Base-by-base conservation (phyloP, 2,329 filamentous ascomycete genomes). In the Scytalidium lignicola region DNA sequence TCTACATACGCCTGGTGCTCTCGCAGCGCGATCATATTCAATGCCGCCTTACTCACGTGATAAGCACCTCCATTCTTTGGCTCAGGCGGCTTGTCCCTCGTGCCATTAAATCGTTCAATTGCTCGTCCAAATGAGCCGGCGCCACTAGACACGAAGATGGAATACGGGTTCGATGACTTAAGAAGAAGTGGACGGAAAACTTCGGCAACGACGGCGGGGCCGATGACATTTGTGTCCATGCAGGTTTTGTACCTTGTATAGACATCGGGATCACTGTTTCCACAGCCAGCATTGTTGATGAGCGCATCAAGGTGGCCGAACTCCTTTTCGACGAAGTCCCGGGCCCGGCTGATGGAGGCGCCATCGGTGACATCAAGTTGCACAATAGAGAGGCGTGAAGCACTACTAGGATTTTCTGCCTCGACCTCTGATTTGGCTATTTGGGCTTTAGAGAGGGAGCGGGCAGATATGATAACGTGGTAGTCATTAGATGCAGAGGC, bases 131-230 rank as follows among this genome's bases (percentile, higher is more conserved):
- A 10, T 4, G 47, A 44, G 2, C 50, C 41, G 2, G 19, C 41
- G 13, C 66, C 1, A 73, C 79, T 1, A 69, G 73, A 42, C 75
- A 56, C 39, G 71, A 67, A 0, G 74, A 76, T 0, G 74, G 75
- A n/a, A 65, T 44, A 23, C 2, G 49, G 48, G 12, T 46, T 50
- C 40, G n/a, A 13, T 0, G 70, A 70, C n/a, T 49, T 46, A 6
- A 44, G 13, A 12, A 49, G 43, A 15, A 51, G 21, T 28, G 52
- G 47, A 13, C 47, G n/a, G 41, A 54, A 52, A 22, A 41, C 44
- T 17, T 17, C 44, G 15, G 52, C 28, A 12, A 52, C 49, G 15
- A 50, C 6, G 10, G 41, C 39, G 10, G 50, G 49, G 2, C 52
- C 52, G 5, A 41, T 42, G 8, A 52, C 50, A 20, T 54, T 54